phyloP scores from a whole-genome alignment of 2,329 filamentous ascomycete genomes.

The Metarhizium robertsii region DNA sequence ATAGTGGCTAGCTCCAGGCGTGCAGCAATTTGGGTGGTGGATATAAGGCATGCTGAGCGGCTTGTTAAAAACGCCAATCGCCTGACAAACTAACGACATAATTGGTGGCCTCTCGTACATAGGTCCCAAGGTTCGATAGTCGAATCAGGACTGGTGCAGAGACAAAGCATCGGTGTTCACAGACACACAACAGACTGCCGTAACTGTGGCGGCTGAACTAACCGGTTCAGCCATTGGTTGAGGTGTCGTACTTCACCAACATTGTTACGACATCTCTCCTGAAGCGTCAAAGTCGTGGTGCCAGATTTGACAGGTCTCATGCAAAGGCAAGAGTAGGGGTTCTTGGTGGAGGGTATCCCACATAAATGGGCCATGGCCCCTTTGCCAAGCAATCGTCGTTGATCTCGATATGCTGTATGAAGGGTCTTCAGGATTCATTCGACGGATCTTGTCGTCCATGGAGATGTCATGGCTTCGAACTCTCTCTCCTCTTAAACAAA shows the following conservation, averaged over 20 bases:
- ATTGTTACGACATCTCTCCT: not conserved
- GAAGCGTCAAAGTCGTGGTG: not conserved
- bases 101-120: not conserved
- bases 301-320: not conserved
- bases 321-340: not conserved
- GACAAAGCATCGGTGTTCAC: not conserved
- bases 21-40: not conserved
- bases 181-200: slow-evolving; percentile 4
- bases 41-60: not conserved
- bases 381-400: not conserved
- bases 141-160: not conserved
- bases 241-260: not conserved
- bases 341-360: not conserved
- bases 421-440: not conserved
- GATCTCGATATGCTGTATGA: not conserved
- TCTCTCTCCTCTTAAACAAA: no score
- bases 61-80: not conserved
- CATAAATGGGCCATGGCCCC: not conserved
- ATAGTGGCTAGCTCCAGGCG: not conserved
- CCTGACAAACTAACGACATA: not conserved
- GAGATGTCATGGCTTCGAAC: no score
- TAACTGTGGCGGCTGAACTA: not conserved
- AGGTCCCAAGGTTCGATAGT: not conserved
- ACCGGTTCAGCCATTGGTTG: not conserved
- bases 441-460: not conserved